These are phyloP conservation scores for Berberis thunbergii DNA, from an alignment of 164 flowering plant species.

Conservation along the genomic window DNA sequence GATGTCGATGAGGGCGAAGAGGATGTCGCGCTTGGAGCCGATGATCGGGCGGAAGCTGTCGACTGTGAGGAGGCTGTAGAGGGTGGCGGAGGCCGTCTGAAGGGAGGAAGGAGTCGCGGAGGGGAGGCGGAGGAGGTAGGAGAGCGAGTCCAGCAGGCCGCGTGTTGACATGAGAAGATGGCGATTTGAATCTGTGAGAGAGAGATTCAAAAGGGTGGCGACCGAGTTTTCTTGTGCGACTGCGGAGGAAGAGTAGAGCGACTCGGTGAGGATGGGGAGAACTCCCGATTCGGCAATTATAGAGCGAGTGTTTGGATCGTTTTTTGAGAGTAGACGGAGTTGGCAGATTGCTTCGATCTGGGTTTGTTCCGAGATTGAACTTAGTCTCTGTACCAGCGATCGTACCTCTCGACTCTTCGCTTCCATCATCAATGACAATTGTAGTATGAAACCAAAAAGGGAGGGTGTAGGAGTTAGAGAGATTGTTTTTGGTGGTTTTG, in stretches of 20 bases:
- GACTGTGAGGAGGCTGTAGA: conserved; percentile 57
- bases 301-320: conserved; percentile 59
- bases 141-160: conserved; percentile 75
- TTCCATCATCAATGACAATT: conserved; percentile 31
- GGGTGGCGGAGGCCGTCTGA: conserved; percentile 64
- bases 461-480: too few relatives aligned
- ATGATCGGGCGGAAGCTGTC: conserved; percentile 61
- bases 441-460: too few relatives aligned
- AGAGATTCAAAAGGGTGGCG: conserved; percentile 77
- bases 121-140: conserved; percentile 55
- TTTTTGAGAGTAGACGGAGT: conserved; percentile 69
- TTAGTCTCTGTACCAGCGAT: conserved; percentile 46
- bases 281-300: conserved; percentile 65
- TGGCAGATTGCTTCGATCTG: conserved; percentile 58
- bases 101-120: conserved; percentile 39
- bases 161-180: conserved; percentile 56
- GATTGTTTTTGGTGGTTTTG: too few relatives aligned
- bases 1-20: conserved; percentile 52
- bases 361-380: conserved; percentile 65
- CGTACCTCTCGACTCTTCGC: conserved; percentile 46
- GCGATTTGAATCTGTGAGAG: conserved; percentile 41
- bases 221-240: conserved; percentile 69
- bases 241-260: conserved; percentile 42
- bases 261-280: conserved; percentile 50
- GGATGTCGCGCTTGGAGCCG: conserved; percentile 71